A percentile compares a stretch with the other conserved stretches of the same genome.
phyloP scores from a whole-genome alignment of 371 early-diverging fungal species.

The Mucor lusitanicus region DNA sequence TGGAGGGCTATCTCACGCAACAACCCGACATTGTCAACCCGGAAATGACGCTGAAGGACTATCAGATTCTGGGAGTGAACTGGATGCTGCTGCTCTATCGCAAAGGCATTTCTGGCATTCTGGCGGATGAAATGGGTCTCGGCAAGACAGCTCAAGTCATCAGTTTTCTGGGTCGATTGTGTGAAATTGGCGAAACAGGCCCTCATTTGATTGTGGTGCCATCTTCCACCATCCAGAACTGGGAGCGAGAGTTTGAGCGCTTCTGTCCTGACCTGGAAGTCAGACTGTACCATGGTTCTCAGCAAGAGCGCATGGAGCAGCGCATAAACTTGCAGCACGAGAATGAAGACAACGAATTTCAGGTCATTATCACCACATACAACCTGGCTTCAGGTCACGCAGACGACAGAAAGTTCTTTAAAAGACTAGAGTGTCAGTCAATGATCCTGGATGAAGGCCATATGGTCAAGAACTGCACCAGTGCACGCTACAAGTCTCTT shows the following conservation, averaged over 20 bases:
- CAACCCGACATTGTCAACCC: conserved; percentile 64
- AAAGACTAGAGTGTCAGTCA: conserved; percentile 48
- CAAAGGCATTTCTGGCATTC: conserved; percentile 80
- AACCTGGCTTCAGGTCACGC: conserved; percentile 72
- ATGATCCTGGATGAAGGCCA: conserved; percentile 97
- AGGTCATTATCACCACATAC: conserved; percentile 74
- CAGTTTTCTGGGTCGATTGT: conserved; percentile 73
- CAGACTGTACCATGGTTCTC: conserved; percentile 73
- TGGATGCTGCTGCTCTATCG: conserved; percentile 89
- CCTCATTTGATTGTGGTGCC: conserved; percentile 90
- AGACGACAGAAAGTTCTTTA: conserved; percentile 79
- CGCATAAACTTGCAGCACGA: conserved; percentile 49
- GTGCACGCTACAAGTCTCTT: conserved; percentile 79
- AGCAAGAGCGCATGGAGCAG: conserved; percentile 62
- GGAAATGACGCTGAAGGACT: conserved; percentile 74
- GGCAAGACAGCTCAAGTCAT: conserved; percentile 99
- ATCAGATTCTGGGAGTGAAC: conserved; percentile 92
- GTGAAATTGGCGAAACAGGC: conserved; percentile 59
- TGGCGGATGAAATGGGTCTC: conserved; percentile 97
- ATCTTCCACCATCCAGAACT: conserved; percentile 87
- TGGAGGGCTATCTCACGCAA: conserved; percentile 44
- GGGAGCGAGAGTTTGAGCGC: conserved; percentile 84
- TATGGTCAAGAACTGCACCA: conserved; percentile 86
- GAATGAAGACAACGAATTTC: conserved; percentile 25
- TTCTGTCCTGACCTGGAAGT: conserved; percentile 75